Evolutionary conservation across 371 early-diverging fungal species (phyloP), one percentile per base, ranked within the genome.

Genomic region (Actinomucor elegans): DNA sequence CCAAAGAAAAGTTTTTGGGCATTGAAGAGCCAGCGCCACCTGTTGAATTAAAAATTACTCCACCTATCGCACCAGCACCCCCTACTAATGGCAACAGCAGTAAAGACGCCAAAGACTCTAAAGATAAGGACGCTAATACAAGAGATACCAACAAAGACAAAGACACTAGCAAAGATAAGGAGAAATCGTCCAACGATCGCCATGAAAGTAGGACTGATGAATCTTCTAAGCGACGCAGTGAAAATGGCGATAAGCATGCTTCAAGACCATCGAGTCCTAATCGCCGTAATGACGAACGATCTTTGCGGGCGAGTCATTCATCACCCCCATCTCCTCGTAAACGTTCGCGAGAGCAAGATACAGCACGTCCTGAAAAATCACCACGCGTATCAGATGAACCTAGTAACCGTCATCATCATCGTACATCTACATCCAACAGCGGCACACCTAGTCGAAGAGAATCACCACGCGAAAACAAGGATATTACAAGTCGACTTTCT

Each of bases 1-100:
- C 55, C 17, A 68, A 69, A 38, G 52, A 71, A 21, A 57, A 44
- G 0, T 75, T 75, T 34, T 29, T 68, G 35, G 71, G 71, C 10
- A 14, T 52, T 5, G 50, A 48, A 36, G 44, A 62, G 14, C 33
- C 50, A 14, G 38, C 55, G 17, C 51, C 57, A 9, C 54, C 61
- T n/a, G 52, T 52, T 2, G 52, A 48, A 31, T 38, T 60, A n/a
- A 45, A 49, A 28, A 52, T 47, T 6, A 26, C 49, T 17, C 49
- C 49, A 42, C 26, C 42, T 26, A 27, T n/a, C 14, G 31, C 18
- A 11, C 29, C 45, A 27, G 15, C 9, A 18, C 27, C 11, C 37
- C 15, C 17, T 37, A 34, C 23, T 18, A 14, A 28, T 23, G 9
- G 15, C 31, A 57, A 35, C 43, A 29, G 11, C n/a, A 50, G 18